Evolutionary conservation across 2,329 filamentous ascomycete genomes (phyloP).

Genomic region (Diplodia seriata): DNA sequence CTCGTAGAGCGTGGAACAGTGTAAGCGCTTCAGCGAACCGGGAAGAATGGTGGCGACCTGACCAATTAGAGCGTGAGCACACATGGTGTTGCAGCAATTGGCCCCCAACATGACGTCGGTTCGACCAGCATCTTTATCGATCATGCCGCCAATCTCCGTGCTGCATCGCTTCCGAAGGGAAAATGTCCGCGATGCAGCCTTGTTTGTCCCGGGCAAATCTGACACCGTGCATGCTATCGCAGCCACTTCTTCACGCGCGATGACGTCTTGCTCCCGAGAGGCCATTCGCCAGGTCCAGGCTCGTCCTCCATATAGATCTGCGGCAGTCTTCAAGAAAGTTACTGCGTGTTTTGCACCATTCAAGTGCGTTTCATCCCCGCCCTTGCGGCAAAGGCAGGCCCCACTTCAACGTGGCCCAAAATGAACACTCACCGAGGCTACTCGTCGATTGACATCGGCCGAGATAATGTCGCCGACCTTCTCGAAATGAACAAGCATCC

Average conservation of each 20-base stretch:
- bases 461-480: background rate
- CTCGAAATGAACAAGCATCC: background rate
- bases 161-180: background rate
- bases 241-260: background rate
- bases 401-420: background rate
- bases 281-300: background rate
- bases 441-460: conserved; percentile 6
- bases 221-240: background rate
- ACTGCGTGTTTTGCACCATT: background rate
- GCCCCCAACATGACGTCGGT: conserved; percentile 1
- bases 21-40: too few relatives aligned
- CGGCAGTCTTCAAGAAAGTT: background rate
- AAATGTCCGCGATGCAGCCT: background rate
- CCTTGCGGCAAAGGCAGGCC: background rate
- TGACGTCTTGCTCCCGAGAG: background rate
- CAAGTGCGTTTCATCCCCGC: background rate
- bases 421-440: background rate
- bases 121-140: background rate
- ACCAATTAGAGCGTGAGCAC: too few relatives aligned
- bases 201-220: background rate
- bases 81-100: background rate
- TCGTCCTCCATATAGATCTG: background rate
- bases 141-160: background rate
- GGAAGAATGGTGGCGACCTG: too few relatives aligned
- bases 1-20: background rate